Percentiles rank a stretch among this genome's conserved stretches.
Evolutionary conservation across 169 alveolate genomes (phyloP).

Genomic region (Plasmodium coatneyi): DNA sequence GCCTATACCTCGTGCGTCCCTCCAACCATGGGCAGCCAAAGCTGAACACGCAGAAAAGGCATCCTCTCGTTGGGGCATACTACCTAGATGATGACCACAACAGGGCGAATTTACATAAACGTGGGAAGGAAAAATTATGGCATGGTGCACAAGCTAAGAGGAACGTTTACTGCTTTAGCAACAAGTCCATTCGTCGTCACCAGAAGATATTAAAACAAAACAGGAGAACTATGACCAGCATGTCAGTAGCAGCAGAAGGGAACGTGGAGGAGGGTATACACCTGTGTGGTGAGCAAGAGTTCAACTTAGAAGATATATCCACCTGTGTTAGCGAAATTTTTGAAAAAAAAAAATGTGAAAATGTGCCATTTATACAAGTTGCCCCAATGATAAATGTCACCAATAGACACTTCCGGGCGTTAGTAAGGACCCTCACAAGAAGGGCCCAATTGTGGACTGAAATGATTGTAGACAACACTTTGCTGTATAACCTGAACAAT

Average conservation of each 20-base stretch:
- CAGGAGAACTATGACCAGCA: neutral
- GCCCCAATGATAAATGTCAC: constrained; percentile 98
- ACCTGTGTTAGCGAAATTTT: neutral
- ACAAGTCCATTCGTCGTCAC: neutral
- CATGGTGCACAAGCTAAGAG: neutral
- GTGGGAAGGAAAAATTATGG: constrained; percentile 14
- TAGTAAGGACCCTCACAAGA: constrained; percentile 86
- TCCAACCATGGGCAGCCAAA: constrained; percentile 42
- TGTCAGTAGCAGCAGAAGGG: constrained; percentile 12
- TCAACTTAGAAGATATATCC: constrained; percentile 44
- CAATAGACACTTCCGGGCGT: constrained; percentile 89
- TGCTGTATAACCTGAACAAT: constrained; percentile 81
- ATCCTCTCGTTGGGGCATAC: constrained; percentile 57
- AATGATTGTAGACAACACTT: constrained; percentile 91
- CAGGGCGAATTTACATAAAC: neutral
- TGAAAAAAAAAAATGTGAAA: constrained; percentile 4
- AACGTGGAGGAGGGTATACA: constrained; percentile 13
- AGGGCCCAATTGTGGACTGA: constrained; percentile 93
- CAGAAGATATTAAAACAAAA: neutral
- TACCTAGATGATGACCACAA: neutral
- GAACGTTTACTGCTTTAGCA: constrained; percentile 5
- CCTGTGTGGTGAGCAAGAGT: constrained; percentile 6
- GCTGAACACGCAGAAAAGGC: constrained; percentile 10
- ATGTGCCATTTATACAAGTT: constrained; percentile 84
- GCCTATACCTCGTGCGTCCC: constrained; percentile 13